Evolutionary conservation across 2,329 filamentous ascomycete genomes (phyloP).

Genomic region (Venturia asperata): DNA sequence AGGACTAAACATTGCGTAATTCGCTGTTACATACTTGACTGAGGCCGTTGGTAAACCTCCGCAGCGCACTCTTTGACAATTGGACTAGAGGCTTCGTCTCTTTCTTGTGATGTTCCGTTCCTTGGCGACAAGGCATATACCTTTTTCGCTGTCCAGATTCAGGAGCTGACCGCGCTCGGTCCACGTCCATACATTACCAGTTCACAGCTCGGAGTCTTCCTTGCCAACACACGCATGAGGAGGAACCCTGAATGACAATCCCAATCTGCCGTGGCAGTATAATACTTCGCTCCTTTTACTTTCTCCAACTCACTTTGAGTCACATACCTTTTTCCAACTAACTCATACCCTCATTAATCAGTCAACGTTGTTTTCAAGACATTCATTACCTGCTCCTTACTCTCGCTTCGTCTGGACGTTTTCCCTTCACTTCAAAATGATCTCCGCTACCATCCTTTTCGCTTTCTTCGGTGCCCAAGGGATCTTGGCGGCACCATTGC

Average conservation of each 20-base stretch:
- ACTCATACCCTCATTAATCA: background rate
- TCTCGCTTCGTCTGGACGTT: background rate
- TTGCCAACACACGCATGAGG: background rate
- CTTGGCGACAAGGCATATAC: background rate
- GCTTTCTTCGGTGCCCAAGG: background rate
- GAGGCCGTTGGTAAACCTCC: background rate
- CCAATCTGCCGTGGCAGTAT: background rate
- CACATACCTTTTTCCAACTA: background rate
- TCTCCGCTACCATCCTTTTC: background rate
- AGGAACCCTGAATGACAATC: background rate
- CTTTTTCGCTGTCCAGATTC: background rate
- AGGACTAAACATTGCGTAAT: background rate
- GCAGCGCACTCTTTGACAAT: too few species aligned
- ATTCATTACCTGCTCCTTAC: background rate
- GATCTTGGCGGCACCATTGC: background rate
- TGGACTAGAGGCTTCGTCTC: background rate
- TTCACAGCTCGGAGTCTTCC: background rate
- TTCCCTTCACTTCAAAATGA: background rate
- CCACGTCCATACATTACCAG: background rate
- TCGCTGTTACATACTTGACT: background rate
- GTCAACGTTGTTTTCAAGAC: background rate
- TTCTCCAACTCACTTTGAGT: background rate
- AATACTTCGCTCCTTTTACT: background rate
- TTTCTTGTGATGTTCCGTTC: background rate
- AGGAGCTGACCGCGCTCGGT: background rate